A percentile compares a stretch with the other conserved stretches of the same genome.
Conservation (phyloP, 768 basidiomycete species). For the Mycena epipterygia region DNA sequence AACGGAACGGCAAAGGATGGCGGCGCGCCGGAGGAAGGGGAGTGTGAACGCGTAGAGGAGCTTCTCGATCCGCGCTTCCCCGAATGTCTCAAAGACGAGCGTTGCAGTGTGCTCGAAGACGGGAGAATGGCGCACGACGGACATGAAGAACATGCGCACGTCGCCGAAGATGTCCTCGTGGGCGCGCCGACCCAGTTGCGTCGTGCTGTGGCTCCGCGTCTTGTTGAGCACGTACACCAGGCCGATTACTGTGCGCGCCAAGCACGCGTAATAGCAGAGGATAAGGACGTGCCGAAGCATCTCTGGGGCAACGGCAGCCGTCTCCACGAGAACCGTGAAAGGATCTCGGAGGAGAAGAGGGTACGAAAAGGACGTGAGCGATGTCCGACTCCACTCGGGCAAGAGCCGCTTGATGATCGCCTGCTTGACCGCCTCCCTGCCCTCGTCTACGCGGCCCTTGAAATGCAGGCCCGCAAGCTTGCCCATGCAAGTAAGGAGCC, state of each 20-base stretch:
- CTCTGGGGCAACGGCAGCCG: slow-evolving; percentile 90
- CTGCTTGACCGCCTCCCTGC: slow-evolving; percentile 82
- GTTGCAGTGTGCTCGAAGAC: slow-evolving; percentile 90
- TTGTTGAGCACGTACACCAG: slow-evolving; percentile 88
- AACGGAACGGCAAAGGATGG: slow-evolving; percentile 86
- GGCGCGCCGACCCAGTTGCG: slow-evolving; percentile 58
- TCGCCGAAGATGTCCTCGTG: slow-evolving; percentile 87
- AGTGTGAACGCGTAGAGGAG: slow-evolving; percentile 90
- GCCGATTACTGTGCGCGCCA: slow-evolving; percentile 89
- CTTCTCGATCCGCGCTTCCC: slow-evolving; percentile 88
- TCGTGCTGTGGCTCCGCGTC: slow-evolving; percentile 66
- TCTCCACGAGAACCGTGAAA: slow-evolving; percentile 90
- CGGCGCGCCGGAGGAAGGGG: slow-evolving; percentile 90
- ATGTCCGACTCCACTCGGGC: slow-evolving; percentile 93
- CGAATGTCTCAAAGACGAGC: slow-evolving; percentile 82
- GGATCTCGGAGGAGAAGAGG: slow-evolving; percentile 93
- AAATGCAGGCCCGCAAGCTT: slow-evolving; percentile 78
- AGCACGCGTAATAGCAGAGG: slow-evolving; percentile 90
- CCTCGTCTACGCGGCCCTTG: slow-evolving; percentile 78
- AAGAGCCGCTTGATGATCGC: slow-evolving; percentile 91
- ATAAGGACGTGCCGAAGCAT: slow-evolving; percentile 91
- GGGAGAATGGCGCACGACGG: slow-evolving; percentile 89
- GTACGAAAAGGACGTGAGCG: slow-evolving; percentile 85
- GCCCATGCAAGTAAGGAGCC: slow-evolving; percentile 77
- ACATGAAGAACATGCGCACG: slow-evolving; percentile 91